Evolutionary conservation across 768 basidiomycete species (phyloP), one percentile per base, ranked within the genome.

Genomic region (Amylocystis lapponica): DNA sequence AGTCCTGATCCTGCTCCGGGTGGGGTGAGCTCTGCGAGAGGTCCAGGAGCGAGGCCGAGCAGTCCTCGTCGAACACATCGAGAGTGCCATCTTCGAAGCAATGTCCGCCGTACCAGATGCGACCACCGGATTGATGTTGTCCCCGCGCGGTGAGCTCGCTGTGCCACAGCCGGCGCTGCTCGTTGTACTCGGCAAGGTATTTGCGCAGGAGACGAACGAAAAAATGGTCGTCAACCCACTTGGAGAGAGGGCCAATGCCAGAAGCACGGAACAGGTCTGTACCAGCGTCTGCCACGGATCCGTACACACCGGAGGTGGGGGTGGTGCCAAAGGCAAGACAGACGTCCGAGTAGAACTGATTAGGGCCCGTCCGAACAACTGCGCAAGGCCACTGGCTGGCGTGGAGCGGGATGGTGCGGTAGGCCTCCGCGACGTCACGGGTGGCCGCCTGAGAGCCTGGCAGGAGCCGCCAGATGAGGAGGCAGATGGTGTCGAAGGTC

Each of bases 361-460:
- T 33, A 4, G 38, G 27, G 13, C 43, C 39, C 2, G 42, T 26
- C 14, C 52, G 41, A 0, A 70, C 49, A 0, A 69, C 61, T 0
- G 59, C 21, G 0, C 56, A 63, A 1, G 65, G 67, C 69, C 67
- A 72, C 30, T 71, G 70, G 0, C 48, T 47, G 0, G 45, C 53
- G 8, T 56, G 51, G 0, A 66, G 27, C 0, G 64, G 66, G 0
- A 70, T 49, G 0, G 58, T 66, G 0, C 61, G 45, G 38, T 70
- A 72, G 0, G 70, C 72, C 44, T 70, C 66, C 0, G 58, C 47
- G 1, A 74, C 59, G 27, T 75, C 68, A 0, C 60, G 42, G 0
- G 53, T 49, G 0, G 65, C 57, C 1, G 53, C 63, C 47, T 72
- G 60, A 0, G 65, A 65, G 0, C 62, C 60, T 14, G 61, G 65